phyloP scores from a whole-genome alignment of 2,329 filamentous ascomycete genomes.

The Graphium sp. region DNA sequence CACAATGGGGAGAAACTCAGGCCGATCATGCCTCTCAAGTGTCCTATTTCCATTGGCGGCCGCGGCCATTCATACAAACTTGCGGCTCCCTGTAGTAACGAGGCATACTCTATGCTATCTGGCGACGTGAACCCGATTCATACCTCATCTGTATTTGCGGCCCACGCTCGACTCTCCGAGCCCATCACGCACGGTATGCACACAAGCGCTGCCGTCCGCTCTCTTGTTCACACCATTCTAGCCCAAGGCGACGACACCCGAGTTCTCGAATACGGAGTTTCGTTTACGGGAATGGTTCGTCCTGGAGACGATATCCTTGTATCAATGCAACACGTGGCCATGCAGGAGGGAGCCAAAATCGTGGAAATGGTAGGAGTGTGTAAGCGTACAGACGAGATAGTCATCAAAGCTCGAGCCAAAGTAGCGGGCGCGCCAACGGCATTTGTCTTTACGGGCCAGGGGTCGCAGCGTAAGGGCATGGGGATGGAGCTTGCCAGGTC shows the following conservation, averaged over 20 bases:
- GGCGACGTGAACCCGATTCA: slow-evolving; percentile 99
- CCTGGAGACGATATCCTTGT: slow-evolving; percentile 92
- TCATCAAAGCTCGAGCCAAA: slow-evolving; percentile 86
- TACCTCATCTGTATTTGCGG: slow-evolving; percentile 90
- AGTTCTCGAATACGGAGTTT: slow-evolving; percentile 92
- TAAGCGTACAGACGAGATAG: slow-evolving; percentile 97
- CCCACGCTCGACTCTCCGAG: slow-evolving; percentile 86
- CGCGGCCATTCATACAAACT: slow-evolving; percentile 77
- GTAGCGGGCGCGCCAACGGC: slow-evolving; percentile 94
- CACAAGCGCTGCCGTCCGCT: slow-evolving; percentile 89
- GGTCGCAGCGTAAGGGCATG: slow-evolving; percentile 98
- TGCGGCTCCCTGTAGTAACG: slow-evolving; percentile 87
- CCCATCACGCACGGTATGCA: slow-evolving; percentile 99
- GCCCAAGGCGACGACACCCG: slow-evolving; percentile 97
- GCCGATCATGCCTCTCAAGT: slow-evolving; percentile 93
- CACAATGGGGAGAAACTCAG: slow-evolving; percentile 85
- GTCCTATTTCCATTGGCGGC: slow-evolving; percentile 86
- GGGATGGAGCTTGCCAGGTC: slow-evolving; percentile 96
- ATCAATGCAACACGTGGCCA: slow-evolving; percentile 89
- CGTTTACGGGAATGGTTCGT: slow-evolving; percentile 91
- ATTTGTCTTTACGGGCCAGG: slow-evolving; percentile 96
- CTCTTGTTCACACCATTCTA: slow-evolving; percentile 94
- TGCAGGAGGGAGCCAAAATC: too few species aligned
- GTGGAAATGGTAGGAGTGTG: slow-evolving; percentile 94
- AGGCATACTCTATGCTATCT: slow-evolving; percentile 93